Base-by-base conservation (phyloP, 1,284 basidiomycete genomes). In the Apiotrichum siamense region DNA sequence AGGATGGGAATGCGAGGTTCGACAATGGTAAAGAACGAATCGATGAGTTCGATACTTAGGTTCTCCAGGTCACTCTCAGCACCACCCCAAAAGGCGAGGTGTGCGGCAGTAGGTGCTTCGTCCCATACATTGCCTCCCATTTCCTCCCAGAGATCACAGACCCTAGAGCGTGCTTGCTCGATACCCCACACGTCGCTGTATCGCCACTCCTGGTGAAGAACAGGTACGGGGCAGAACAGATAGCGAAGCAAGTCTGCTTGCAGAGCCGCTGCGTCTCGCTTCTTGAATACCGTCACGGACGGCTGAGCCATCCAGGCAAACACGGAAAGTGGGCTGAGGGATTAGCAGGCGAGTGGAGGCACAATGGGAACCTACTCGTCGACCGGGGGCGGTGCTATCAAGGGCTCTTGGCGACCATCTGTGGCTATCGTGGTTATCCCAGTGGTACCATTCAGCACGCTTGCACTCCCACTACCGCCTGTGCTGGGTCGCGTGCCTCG, bases 21-120 rank as follows among this genome's bases (percentile, higher is more conserved):
- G 39, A 88, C 87, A 54, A 91, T 87, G 69, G 89, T 60, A 40
- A 73, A 65, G 64, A 67, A 73, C 36, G 89, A 86, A 72, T 92
- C 88, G 64, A 92, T 83, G 47, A 93, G 81, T 75, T 93, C 88
- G 44, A 86, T 80, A 1, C 87, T 85, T 62, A 93, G 85, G 69
- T 88, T 91, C 10, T 55, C 54, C 4, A 59, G 38, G 27, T 65
- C 61, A 18, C 45, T 48, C 18, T 62, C 48, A 4, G 57, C 57
- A 7, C 54, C 60, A 10, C 62, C 58, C 36, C 60, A 58, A 2
- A 69, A 46, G 1, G 39, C 39, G 17, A 59, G 45, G 24, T 69
- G 65, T 1, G 63, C 61, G 13, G 61, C 54, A n/a, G 56, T 67
- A 0, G 70, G 65, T 11, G 54, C 29, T 49, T 71, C 67, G 7